Evolutionary conservation across 2,329 filamentous ascomycete genomes (phyloP).

Genomic region (Cladosporium sp.): DNA sequence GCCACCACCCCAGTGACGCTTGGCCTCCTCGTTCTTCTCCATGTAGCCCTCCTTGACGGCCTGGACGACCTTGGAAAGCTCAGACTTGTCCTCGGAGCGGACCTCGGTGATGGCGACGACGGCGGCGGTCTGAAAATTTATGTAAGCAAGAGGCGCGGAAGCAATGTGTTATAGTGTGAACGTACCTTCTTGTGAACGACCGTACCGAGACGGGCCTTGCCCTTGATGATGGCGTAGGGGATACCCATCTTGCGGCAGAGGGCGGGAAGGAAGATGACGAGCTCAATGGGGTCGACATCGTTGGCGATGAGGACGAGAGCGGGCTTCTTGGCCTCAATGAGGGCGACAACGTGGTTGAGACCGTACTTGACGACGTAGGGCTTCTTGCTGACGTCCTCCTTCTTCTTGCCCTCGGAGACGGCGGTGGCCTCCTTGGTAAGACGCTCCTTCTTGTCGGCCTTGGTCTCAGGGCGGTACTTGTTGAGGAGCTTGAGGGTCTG

Average conservation of each 20-base stretch:
- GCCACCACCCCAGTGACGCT: slow-evolving; percentile 97
- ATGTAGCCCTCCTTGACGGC: slow-evolving; percentile 98
- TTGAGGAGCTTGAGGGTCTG: slow-evolving; percentile 99
- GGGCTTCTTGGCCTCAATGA: slow-evolving; percentile 99
- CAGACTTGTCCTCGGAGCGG: slow-evolving; percentile 95
- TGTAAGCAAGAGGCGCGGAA: slow-evolving; percentile 26
- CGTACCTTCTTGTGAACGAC: slow-evolving; percentile 98
- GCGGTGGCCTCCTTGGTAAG: slow-evolving; percentile 97
- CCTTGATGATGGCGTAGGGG: slow-evolving; percentile 98
- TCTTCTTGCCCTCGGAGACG: slow-evolving; percentile 99
- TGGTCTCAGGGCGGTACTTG: slow-evolving; percentile 99
- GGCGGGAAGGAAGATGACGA: slow-evolving; percentile 98
- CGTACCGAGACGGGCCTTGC: slow-evolving; percentile 97
- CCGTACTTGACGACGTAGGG: slow-evolving; percentile 99
- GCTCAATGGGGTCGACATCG: slow-evolving; percentile 99
- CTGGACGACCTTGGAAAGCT: slow-evolving; percentile 94
- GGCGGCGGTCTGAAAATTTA: slow-evolving; percentile 78
- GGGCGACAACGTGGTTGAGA: slow-evolving; percentile 97
- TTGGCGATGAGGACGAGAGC: slow-evolving; percentile 97
- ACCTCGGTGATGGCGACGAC: slow-evolving; percentile 96
- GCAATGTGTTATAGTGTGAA: not conserved
- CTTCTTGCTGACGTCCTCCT: slow-evolving; percentile 99
- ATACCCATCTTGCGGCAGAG: slow-evolving; percentile 99
- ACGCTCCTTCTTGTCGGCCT: slow-evolving; percentile 99
- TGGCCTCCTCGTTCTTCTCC: slow-evolving; percentile 89